These are phyloP conservation scores for Pythium brassicae DNA, from an alignment of 352 stramenopile genomes.

Conservation along the genomic window DNA sequence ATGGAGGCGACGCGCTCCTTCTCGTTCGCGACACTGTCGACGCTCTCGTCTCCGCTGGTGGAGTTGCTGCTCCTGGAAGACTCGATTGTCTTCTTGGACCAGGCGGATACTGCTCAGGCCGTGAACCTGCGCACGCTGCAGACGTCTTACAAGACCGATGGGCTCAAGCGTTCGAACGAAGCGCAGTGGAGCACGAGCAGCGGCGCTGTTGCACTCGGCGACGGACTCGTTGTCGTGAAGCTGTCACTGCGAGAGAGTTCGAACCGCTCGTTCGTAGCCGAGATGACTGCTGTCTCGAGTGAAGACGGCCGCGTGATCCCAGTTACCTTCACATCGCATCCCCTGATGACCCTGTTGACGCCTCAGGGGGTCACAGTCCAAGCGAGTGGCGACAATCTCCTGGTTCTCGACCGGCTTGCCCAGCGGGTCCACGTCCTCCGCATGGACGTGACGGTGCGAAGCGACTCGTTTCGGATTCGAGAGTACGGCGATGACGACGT, in stretches of 20 bases:
- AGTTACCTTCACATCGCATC: slow-evolving; percentile 4
- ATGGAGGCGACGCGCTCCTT: slow-evolving; percentile 12
- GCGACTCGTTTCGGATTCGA: slow-evolving; percentile 44
- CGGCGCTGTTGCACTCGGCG: slow-evolving; percentile 18
- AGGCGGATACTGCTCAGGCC: slow-evolving; percentile 27
- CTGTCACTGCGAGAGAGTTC: slow-evolving; percentile 4
- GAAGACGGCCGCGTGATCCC: slow-evolving; percentile 33
- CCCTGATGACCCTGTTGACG: slow-evolving; percentile 10
- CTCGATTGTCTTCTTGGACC: slow-evolving; percentile 29
- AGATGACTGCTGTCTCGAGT: slow-evolving; percentile 19
- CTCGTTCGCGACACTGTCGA: slow-evolving; percentile 11
- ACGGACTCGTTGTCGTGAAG: slow-evolving; percentile 24
- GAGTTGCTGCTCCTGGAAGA: slow-evolving; percentile 15
- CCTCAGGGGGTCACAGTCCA: slow-evolving; percentile 8
- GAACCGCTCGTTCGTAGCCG: slow-evolving; percentile 4
- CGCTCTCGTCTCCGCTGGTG: slow-evolving; percentile 8
- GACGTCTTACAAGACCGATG: slow-evolving; percentile 25
- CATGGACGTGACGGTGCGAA: slow-evolving; percentile 32
- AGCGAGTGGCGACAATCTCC: slow-evolving; percentile 24
- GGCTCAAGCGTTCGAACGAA: neutral
- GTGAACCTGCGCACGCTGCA: slow-evolving; percentile 44
- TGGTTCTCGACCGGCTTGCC: slow-evolving; percentile 19
- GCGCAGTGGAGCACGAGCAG: slow-evolving; percentile 1
- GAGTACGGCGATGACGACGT: slow-evolving; percentile 13
- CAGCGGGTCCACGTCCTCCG: slow-evolving; percentile 11